Base-by-base conservation (phyloP, 2,329 filamentous ascomycete genomes). In the Ceratocystis variospora region DNA sequence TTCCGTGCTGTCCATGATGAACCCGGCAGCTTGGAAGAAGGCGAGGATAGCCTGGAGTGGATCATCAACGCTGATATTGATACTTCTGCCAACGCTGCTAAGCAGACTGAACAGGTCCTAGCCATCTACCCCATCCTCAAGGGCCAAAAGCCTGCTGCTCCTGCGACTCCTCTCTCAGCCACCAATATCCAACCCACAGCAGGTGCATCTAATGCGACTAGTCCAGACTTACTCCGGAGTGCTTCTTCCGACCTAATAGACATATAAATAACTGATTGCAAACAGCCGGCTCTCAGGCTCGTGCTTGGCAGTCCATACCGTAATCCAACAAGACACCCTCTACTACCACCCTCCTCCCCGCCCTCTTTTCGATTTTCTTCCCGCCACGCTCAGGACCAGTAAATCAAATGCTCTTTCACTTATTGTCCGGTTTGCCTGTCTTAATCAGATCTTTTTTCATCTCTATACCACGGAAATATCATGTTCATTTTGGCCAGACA, bases 11-110 rank as follows among this genome's bases (percentile, higher is more conserved):
- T 95, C 10, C 81, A 83, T 57, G 85, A 86, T 28, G 88, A 87
- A 0, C 84, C 86, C 1, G 87, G 86, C 41, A 86, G 85, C 0
- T 73, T 81, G 3, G 89, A 94, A 69, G 87, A 93, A 73, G 89
- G 89, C 33, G 89, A 95, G 74, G 90, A 95, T 73, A 90, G 89
- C 70, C 78, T 99, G 37, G 94, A 97, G 76, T 99, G 90, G 90
- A 92, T 97, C 72, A 89, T 99, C 72, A 88, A 93, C 74, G 87
- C 92, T 1, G 80, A 86, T 66, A 83, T 99, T 91, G 96, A 68
- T 37, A n/a, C 55, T 73, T 76, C 3, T 84, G 89, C 0, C 78
- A 87, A 70, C 81, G 87, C 63, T 17, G 57, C 64, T 5, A 25
- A 28, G 70, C 86, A 90, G 72, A 81, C 83, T 4, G 82, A 95